Evolutionary conservation across 176 grass and related monocot genomes (phyloP).

Genomic region (Rhynchospora breviuscula): DNA sequence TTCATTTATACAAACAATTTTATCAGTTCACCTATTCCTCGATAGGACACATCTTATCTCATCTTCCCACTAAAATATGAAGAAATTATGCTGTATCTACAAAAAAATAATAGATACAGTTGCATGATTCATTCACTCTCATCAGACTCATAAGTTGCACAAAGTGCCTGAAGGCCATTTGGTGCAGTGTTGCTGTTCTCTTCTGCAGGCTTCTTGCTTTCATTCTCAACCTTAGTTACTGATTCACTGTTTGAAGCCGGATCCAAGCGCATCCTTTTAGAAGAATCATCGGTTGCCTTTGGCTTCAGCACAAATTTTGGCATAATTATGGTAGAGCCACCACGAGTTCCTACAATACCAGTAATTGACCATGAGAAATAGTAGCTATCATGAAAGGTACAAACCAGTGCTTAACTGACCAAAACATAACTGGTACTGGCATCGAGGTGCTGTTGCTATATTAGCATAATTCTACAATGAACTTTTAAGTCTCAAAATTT

Average conservation of each 20-base stretch:
- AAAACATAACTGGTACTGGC: background rate
- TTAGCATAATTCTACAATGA: background rate
- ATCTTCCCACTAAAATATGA: background rate
- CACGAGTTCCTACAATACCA: background rate
- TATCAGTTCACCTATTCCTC: background rate
- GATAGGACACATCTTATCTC: background rate
- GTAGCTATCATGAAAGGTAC: background rate
- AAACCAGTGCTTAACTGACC: background rate
- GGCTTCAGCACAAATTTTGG: conserved; percentile 22
- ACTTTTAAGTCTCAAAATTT: background rate
- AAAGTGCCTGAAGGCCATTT: conserved; percentile 13
- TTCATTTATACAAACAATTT: background rate
- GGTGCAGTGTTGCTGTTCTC: background rate
- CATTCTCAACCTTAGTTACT: background rate
- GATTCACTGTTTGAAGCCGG: background rate
- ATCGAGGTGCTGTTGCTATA: background rate
- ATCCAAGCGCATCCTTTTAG: conserved; percentile 1
- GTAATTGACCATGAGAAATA: conserved; percentile 9
- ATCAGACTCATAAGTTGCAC: conserved; percentile 14
- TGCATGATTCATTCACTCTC: conserved; percentile 7
- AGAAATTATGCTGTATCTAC: background rate
- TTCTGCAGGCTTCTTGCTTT: background rate
- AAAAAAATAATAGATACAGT: background rate
- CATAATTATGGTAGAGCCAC: background rate
- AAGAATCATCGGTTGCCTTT: conserved; percentile 1